Evolutionary conservation across 116 monocot species (phyloP).

Genomic region (Phalaenopsis hybrid): DNA sequence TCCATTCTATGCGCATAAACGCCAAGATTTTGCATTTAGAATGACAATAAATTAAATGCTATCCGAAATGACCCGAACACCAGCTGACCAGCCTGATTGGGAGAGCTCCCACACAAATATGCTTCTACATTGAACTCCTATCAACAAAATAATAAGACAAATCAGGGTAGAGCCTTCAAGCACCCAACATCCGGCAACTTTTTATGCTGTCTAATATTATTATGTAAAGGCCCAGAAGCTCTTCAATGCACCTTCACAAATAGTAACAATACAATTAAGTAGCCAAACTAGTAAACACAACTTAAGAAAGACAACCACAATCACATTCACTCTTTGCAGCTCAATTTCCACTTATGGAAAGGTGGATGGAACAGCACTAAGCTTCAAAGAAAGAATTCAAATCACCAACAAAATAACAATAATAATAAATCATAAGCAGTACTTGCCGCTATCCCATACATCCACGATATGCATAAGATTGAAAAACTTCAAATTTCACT

Average conservation of each 20-base stretch:
- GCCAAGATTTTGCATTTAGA: slow-evolving; percentile 43
- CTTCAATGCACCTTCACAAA: background rate
- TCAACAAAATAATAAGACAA: background rate
- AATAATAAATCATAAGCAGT: background rate
- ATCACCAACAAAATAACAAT: background rate
- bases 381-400: background rate
- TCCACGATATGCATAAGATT: background rate
- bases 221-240: background rate
- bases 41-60: slow-evolving; percentile 14
- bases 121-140: slow-evolving; percentile 26
- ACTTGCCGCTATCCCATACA: background rate
- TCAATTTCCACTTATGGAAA: background rate
- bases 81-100: slow-evolving; percentile 23
- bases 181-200: background rate
- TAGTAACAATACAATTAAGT: background rate
- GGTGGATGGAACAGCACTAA: background rate
- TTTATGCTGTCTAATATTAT: background rate
- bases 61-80: slow-evolving; percentile 23
- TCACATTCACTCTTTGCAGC: background rate
- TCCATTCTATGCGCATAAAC: slow-evolving; percentile 27
- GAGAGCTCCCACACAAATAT: slow-evolving; percentile 23
- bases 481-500: background rate
- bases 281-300: background rate
- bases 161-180: background rate
- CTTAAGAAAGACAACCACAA: background rate